Conservation (phyloP, 768 basidiomycete genomes). For the Naganishia antarctica region DNA sequence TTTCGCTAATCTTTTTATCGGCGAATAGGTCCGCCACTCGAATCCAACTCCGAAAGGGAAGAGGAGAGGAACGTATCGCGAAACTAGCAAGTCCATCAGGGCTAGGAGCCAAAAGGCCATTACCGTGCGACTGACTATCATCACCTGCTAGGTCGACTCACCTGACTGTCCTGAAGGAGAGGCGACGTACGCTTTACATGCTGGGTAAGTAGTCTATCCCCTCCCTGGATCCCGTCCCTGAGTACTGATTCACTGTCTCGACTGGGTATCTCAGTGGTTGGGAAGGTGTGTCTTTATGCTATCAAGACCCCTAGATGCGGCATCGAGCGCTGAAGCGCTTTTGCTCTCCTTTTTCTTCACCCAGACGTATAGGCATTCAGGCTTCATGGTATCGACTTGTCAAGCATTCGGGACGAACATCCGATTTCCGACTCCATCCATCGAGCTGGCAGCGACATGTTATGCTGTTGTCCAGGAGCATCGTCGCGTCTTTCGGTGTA, state of each 20-base stretch:
- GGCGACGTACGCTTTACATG: conserved; percentile 41
- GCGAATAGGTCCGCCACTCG: conserved; percentile 44
- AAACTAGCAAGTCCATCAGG: conserved; percentile 32
- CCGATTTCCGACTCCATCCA: too few species aligned
- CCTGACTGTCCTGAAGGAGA: conserved; percentile 48
- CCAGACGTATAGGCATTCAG: too few species aligned
- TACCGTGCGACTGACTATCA: too few species aligned
- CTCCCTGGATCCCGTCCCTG: background rate
- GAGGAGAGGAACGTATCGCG: conserved; percentile 47
- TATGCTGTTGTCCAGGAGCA: too few species aligned
- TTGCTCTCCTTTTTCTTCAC: too few species aligned
- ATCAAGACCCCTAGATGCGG: too few species aligned
- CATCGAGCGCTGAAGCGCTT: too few species aligned
- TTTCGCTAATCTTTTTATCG: background rate
- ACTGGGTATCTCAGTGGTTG: conserved; percentile 7
- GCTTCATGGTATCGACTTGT: too few species aligned
- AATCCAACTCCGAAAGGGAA: conserved; percentile 45
- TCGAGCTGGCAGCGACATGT: too few species aligned
- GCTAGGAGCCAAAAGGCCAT: too few species aligned
- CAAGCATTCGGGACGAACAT: too few species aligned
- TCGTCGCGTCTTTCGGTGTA: too few species aligned
- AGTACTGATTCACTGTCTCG: background rate
- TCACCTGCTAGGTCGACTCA: conserved; percentile 40
- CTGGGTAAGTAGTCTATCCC: conserved; percentile 36
- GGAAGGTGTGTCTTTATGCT: conserved; percentile 14